Evolutionary conservation across 208 protist genomes (phyloP).

Genomic region (Trypanosoma cruzi): DNA sequence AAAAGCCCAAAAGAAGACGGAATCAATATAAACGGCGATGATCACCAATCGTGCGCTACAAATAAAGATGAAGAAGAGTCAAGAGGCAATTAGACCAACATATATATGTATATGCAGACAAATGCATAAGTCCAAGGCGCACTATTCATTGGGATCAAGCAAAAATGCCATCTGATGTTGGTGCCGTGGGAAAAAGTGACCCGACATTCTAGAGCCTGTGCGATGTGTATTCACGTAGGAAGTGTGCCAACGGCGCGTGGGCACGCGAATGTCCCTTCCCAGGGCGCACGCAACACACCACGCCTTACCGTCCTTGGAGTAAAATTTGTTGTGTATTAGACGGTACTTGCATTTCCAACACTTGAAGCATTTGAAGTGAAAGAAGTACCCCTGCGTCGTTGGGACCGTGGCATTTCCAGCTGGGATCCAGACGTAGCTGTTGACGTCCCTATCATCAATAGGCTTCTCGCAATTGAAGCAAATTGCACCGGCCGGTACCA

Average conservation of each 20-base stretch:
- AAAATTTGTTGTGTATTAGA: constrained; percentile 91
- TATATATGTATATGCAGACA: not conserved
- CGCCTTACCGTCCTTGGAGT: constrained; percentile 84
- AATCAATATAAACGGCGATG: not conserved
- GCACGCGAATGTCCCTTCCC: constrained; percentile 79
- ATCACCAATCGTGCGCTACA: not conserved
- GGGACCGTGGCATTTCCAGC: constrained; percentile 84
- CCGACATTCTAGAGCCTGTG: constrained; percentile 80
- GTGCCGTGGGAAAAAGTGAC: constrained; percentile 88
- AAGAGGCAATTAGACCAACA: not conserved
- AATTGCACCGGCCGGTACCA: constrained; percentile 68
- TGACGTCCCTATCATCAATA: constrained; percentile 65
- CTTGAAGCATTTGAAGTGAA: constrained; percentile 92
- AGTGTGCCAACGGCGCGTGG: constrained; percentile 88
- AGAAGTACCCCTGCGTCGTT: constrained; percentile 89
- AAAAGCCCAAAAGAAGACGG: not conserved
- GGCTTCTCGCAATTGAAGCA: constrained; percentile 88
- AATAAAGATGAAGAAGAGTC: not conserved
- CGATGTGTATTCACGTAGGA: constrained; percentile 91
- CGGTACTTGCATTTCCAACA: constrained; percentile 86
- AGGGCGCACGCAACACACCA: constrained; percentile 87
- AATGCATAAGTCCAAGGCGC: not conserved
- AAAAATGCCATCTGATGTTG: constrained; percentile 88
- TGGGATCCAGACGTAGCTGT: constrained; percentile 91
- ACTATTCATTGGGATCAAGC: constrained; percentile 81